phyloP scores from a whole-genome alignment of 2,329 filamentous ascomycete genomes.

The Tricladium varicosporioides region DNA sequence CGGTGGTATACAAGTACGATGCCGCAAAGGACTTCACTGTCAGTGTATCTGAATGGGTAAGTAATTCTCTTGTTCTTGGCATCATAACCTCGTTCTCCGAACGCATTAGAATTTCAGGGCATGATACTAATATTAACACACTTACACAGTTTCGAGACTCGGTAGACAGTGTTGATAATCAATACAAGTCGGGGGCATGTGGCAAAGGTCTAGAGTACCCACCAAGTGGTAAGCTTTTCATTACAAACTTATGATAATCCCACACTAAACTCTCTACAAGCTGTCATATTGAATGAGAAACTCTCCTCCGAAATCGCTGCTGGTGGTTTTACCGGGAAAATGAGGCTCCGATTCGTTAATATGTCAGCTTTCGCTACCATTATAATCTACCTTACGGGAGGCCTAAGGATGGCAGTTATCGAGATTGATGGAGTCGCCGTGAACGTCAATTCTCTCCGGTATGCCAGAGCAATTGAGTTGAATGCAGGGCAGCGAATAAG shows the following conservation, averaged over 20 bases:
- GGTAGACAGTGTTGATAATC: neutral
- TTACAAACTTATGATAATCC: no score
- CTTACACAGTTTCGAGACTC: no score
- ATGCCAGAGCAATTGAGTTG: neutral
- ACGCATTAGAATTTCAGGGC: no score
- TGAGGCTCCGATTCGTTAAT: neutral
- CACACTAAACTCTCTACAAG: no score
- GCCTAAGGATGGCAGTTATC: neutral
- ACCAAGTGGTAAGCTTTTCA: neutral
- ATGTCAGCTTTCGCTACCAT: neutral
- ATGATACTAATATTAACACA: no score
- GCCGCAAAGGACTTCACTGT: neutral
- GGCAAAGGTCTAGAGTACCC: neutral
- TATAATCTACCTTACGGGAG: neutral
- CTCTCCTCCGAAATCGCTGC: neutral
- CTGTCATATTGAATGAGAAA: no score
- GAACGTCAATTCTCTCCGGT: neutral
- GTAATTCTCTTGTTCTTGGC: no score
- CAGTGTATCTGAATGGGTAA: no score
- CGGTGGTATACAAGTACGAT: neutral
- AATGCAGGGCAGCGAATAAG: conserved; percentile 1
- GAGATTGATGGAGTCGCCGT: neutral
- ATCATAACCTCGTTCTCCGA: no score
- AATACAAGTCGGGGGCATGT: neutral
- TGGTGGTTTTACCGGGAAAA: neutral